Evolutionary conservation across 2,329 filamentous ascomycete genomes (phyloP), one percentile per base, ranked within the genome.

Genomic region (Periglandula ipomoeae): DNA sequence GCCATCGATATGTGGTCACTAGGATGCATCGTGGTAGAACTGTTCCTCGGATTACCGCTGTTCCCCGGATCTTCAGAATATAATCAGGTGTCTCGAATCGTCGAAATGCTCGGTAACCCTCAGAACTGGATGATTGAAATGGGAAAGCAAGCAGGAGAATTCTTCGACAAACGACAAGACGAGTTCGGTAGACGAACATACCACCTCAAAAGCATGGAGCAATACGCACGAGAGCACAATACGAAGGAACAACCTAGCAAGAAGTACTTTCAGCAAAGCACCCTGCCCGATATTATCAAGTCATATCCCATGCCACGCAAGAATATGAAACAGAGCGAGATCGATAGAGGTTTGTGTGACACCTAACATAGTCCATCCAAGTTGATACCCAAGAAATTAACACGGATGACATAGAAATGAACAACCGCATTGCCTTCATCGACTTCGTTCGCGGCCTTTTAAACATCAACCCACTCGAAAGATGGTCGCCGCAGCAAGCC

Each of bases 1-100:
- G 93, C 93, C 39, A 98, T 98, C 61, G 93, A 98, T 63, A 98
- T 98, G 91, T 98, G 93, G 93, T 98, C 93, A 4, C 73, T 98
- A 40, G 93, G 93, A 47, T 98, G 93, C 68, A 98, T 98, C 57
- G 91, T 98, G 15, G 93, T 98, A 22, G 93, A 98, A 67, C 76
- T 98, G 17, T 98, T 98, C 74, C 76, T 98, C 1, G 93, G 93
- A 41, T 74, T 98, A 44, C 93, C 93, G 1, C 70, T 98, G 2
- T 98, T 98, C 67, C 93, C 93, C 7, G 93, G 93, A 24, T 97
- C 91, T 0, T 98, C 93, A 2, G 93, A 98, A 67, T 98, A 98
- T 69, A 98, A 98, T 59, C 93, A 98, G 66, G 90, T 98, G 17
- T 91, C 91, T 24, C 79, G 93, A 47, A 98, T 98, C 55, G 90